phyloP scores from a whole-genome alignment of 1,284 basidiomycete species.

The Tilletia walkeri region DNA sequence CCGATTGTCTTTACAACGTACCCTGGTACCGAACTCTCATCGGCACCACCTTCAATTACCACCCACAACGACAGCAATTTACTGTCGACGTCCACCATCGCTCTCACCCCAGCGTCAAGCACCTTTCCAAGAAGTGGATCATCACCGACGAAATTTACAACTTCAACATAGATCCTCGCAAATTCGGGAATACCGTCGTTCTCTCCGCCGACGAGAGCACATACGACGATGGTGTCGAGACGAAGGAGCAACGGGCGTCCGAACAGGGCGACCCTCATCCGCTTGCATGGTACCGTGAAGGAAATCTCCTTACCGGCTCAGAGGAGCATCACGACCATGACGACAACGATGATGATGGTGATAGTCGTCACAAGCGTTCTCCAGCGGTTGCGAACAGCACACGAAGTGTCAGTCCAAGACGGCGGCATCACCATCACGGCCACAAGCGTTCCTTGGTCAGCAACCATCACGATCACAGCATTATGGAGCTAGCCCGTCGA shows the following conservation, averaged over 20 bases:
- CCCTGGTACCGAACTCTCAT: constrained; percentile 44
- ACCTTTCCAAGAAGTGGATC: constrained; percentile 35
- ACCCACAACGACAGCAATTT: constrained; percentile 34
- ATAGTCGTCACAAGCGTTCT: not conserved
- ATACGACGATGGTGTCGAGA: constrained; percentile 34
- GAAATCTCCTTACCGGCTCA: constrained; percentile 32
- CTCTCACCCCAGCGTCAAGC: constrained; percentile 36
- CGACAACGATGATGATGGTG: constrained; percentile 34
- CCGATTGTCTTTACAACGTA: not conserved
- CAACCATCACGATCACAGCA: not conserved
- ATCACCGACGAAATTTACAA: constrained; percentile 48
- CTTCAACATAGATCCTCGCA: constrained; percentile 36
- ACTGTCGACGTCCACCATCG: constrained; percentile 30
- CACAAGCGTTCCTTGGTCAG: not conserved
- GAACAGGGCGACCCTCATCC: constrained; percentile 39
- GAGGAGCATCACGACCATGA: constrained; percentile 34
- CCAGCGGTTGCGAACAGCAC: not conserved
- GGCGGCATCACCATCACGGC: not conserved
- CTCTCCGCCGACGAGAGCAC: constrained; percentile 36
- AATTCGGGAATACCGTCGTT: constrained; percentile 35
- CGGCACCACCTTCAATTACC: constrained; percentile 43
- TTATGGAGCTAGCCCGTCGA: not conserved
- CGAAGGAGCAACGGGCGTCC: constrained; percentile 25
- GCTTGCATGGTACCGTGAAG: constrained; percentile 49
- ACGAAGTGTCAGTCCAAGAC: not conserved